Conservation (phyloP, 106 monocot species). For the Apostasia ramifera region DNA sequence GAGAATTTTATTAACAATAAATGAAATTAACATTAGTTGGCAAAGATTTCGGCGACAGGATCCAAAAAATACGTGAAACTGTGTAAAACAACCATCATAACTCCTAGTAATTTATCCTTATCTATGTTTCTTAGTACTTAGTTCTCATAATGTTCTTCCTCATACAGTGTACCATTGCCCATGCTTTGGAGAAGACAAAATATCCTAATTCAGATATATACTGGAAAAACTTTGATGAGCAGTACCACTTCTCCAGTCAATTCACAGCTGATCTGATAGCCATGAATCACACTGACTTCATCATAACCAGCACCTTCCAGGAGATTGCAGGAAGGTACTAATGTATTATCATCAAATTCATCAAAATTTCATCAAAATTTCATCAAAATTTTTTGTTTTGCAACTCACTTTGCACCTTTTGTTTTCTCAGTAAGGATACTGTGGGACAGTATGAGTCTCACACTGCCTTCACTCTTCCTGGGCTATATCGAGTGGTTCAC, state of each 20-base stretch:
- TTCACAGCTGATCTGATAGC: conserved; percentile 76
- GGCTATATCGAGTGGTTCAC: conserved; percentile 47
- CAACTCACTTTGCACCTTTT: not conserved
- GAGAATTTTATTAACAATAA: no score
- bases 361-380: not conserved
- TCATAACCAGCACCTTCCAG: conserved; percentile 91
- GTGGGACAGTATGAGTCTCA: conserved; percentile 38
- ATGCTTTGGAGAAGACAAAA: conserved; percentile 72
- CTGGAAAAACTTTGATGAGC: conserved; percentile 67
- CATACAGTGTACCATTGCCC: conserved; percentile 62
- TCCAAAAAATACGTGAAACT: no score
- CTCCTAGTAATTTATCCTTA: no score
- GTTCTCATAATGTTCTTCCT: not conserved
- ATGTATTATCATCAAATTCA: not conserved
- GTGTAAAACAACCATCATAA: no score
- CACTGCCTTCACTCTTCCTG: conserved; percentile 43
- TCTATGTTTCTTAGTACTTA: not conserved
- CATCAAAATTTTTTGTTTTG: not conserved
- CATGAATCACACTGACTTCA: conserved; percentile 92
- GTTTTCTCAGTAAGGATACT: conserved; percentile 26
- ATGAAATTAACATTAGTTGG: no score
- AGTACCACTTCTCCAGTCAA: conserved; percentile 53
- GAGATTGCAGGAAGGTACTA: conserved; percentile 89
- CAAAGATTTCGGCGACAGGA: no score
- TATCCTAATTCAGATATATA: conserved; percentile 71